These are phyloP conservation scores for Pseudopediastrum boryanum DNA, from an alignment of 139 green algal species.

Conservation along the genomic window DNA sequence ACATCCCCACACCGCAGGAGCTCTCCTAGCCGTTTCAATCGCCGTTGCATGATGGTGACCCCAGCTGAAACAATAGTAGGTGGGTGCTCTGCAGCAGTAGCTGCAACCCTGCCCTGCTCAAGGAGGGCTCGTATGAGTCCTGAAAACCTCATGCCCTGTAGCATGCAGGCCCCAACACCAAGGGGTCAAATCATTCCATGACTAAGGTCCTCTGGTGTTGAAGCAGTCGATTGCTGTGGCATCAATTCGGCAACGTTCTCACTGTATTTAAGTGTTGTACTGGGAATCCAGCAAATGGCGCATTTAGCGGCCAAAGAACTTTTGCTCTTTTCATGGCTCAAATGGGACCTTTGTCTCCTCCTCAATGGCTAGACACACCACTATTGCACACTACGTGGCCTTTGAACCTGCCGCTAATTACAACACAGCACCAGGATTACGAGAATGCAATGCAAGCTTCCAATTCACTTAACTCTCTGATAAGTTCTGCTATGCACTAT, in stretches of 20 bases:
- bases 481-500: too few species aligned
- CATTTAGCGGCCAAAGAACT: too few species aligned
- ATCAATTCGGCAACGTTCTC: too few species aligned
- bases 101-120: background rate
- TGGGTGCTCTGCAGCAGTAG: background rate
- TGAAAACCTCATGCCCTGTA: background rate
- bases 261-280: too few species aligned
- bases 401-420: background rate
- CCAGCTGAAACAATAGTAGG: background rate
- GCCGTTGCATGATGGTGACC: background rate
- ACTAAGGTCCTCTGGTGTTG: too few species aligned
- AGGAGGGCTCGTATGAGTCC: background rate
- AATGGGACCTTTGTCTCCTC: too few species aligned
- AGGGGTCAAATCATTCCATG: too few species aligned
- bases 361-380: background rate
- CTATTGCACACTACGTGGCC: background rate
- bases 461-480: too few species aligned
- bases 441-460: background rate
- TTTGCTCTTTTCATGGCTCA: too few species aligned
- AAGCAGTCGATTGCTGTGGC: too few species aligned
- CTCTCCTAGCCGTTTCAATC: background rate
- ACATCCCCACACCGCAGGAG: background rate
- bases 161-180: background rate
- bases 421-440: background rate
- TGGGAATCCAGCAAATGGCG: too few species aligned